A percentile compares a stretch with the other conserved stretches of the same genome.
Conservation (phyloP, 1,284 basidiomycete species). For the Clitocybe nebularis region DNA sequence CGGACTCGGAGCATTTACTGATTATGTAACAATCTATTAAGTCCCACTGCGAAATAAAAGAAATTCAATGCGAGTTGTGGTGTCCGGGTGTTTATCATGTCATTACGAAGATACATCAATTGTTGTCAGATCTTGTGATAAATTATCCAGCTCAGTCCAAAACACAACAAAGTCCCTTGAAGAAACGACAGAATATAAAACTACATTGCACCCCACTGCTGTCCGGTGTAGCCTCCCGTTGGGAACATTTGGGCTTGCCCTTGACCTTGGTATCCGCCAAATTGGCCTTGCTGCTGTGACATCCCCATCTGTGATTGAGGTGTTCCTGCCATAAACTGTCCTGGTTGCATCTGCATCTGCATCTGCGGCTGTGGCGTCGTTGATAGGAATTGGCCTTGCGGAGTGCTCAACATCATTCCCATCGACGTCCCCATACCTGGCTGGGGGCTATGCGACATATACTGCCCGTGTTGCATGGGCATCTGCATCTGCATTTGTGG, state of each 20-base stretch:
- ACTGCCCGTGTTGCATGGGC: conserved; percentile 16
- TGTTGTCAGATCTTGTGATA: no score
- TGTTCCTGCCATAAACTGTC: conserved; percentile 1
- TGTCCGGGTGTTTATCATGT: no score
- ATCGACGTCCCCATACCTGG: conserved; percentile 15
- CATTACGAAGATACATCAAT: no score
- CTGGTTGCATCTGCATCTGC: conserved; percentile 17
- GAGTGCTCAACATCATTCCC: conserved; percentile 15
- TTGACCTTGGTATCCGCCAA: conserved; percentile 16
- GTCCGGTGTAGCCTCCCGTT: conserved; percentile 20
- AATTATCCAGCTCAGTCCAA: no score
- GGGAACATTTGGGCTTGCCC: conserved; percentile 17
- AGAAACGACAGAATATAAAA: neutral
- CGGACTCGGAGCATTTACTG: no score
- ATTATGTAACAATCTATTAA: no score
- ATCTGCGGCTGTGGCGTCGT: conserved; percentile 24
- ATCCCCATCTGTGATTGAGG: conserved; percentile 7
- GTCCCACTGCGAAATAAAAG: no score
- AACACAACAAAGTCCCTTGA: neutral
- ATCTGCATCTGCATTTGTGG: conserved; percentile 18
- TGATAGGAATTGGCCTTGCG: conserved; percentile 21
- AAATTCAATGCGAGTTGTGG: no score
- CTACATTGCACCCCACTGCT: conserved; percentile 31
- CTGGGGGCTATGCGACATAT: conserved; percentile 19
- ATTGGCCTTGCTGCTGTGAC: conserved; percentile 16